Base-by-base conservation (phyloP, 2,329 filamentous ascomycete genomes). In the Ophiosphaerella narmari region DNA sequence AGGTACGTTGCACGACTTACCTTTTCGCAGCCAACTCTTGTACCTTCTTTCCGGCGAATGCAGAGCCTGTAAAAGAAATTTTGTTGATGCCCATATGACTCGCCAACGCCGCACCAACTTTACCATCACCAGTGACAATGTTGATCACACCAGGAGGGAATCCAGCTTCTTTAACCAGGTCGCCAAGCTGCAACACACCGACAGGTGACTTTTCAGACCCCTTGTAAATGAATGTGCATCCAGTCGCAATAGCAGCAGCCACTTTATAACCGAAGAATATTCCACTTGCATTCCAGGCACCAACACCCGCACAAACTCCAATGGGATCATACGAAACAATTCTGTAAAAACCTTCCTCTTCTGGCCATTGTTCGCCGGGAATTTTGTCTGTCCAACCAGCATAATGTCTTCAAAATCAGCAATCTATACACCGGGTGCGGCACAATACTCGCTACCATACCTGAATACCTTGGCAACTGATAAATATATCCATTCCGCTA, bases 91-190 rank as follows among this genome's bases (percentile, higher is more conserved):
- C 63, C 68, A 75, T 75, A 51, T 77, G 75, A 5, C 62, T 65
- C 12, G 74, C 70, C 5, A 77, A 52, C 46, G 64, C 54, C 1
- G 57, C 63, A 5, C 72, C 72, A 1, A 64, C 57, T 5, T 51
- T 52, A 7, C 71, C 72, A 54, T 58, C 64, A 7, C 63, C 61
- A 18, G 49, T 59, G 11, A 67, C 23, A 23, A 59, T 68, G 57
- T 77, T 72, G 55, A 77, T 61, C 1, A 76, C 73, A 23, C 74
- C 74, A 36, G 74, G 74, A 13, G 73, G 72, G 45, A 74, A 73
- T 3, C 70, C 71, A 26, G 71, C 72, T 47, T 73, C 62, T 33
- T 67, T 63, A 42, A 72, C 33, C 16, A 74, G 46, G 5, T 58
- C 60, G 8, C 64, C 70, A 4, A 68, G 18, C 3, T 57, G 50